These are phyloP conservation scores for Ophiostoma australiae DNA, from an alignment of 2,329 filamentous ascomycete genomes.

Conservation along the genomic window DNA sequence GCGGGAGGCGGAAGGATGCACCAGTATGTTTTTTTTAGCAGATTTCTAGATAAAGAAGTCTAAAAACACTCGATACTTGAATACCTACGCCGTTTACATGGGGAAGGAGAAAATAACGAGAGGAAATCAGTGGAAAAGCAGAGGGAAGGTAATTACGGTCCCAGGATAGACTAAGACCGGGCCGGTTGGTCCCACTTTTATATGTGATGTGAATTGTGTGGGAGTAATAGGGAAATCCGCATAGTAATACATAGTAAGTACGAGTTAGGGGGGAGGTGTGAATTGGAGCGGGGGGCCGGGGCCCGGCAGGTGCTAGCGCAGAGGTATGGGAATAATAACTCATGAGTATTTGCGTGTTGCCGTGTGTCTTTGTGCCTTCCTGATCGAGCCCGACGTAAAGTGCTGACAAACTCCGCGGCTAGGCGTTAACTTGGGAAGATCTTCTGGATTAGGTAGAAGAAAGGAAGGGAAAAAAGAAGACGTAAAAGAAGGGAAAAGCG, in stretches of 20 bases:
- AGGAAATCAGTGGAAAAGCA: neutral
- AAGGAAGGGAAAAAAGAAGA: neutral
- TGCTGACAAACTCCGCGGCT: neutral
- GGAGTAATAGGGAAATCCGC: too few species aligned
- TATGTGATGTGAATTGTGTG: neutral
- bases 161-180: neutral
- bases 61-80: too few species aligned
- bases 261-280: neutral
- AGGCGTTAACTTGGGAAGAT: neutral
- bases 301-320: slow-evolving; percentile 12
- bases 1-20: neutral
- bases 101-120: neutral
- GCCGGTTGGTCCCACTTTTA: neutral
- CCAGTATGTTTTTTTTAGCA: neutral
- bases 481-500: neutral
- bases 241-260: too few species aligned
- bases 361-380: neutral
- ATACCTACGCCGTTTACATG: neutral
- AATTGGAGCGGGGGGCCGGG: neutral
- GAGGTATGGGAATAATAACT: neutral
- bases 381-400: neutral
- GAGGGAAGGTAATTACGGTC: neutral
- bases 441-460: neutral
- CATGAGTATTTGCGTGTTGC: neutral
- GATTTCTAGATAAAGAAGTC: too few species aligned